phyloP scores from a whole-genome alignment of 305 asterid genomes.

The Fraxinus velutina region DNA sequence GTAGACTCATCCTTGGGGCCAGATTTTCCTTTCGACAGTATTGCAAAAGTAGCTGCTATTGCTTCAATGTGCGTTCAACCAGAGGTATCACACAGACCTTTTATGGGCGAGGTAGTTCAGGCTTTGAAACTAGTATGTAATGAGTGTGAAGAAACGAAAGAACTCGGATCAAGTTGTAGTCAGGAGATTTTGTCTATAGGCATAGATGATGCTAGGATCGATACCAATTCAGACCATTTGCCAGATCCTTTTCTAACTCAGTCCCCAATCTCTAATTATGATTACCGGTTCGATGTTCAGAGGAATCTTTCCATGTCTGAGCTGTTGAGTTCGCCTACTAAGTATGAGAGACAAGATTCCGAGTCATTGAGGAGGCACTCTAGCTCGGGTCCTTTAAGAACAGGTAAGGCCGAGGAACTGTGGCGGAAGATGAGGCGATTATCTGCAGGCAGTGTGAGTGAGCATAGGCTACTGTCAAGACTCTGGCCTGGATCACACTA shows the following conservation, averaged over 20 bases:
- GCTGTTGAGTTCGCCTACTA: constrained; percentile 48
- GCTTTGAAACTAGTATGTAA: constrained; percentile 76
- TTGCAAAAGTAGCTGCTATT: constrained; percentile 86
- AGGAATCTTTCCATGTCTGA: constrained; percentile 66
- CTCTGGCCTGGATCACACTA: constrained; percentile 70
- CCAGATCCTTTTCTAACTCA: constrained; percentile 39
- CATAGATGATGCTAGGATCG: constrained; percentile 37
- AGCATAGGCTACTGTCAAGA: constrained; percentile 48
- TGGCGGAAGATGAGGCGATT: constrained; percentile 64
- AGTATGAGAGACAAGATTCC: constrained; percentile 37
- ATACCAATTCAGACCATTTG: constrained; percentile 29
- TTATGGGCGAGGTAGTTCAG: constrained; percentile 97
- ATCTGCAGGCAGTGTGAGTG: constrained; percentile 68
- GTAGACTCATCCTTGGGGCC: constrained; percentile 60
- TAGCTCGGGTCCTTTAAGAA: constrained; percentile 66
- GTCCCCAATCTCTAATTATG: constrained; percentile 49
- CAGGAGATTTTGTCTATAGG: constrained; percentile 44
- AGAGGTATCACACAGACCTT: constrained; percentile 88
- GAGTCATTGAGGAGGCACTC: constrained; percentile 61
- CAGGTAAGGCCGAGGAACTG: constrained; percentile 39
- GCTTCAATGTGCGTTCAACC: constrained; percentile 98
- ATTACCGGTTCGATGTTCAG: constrained; percentile 55
- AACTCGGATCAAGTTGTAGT: constrained; percentile 39
- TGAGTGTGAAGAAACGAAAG: constrained; percentile 54
- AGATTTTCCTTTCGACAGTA: constrained; percentile 49